A percentile compares a stretch with the other conserved stretches of the same genome.
Conservation (phyloP, 2,329 filamentous ascomycete genomes). For the Cercospora brassicicola region DNA sequence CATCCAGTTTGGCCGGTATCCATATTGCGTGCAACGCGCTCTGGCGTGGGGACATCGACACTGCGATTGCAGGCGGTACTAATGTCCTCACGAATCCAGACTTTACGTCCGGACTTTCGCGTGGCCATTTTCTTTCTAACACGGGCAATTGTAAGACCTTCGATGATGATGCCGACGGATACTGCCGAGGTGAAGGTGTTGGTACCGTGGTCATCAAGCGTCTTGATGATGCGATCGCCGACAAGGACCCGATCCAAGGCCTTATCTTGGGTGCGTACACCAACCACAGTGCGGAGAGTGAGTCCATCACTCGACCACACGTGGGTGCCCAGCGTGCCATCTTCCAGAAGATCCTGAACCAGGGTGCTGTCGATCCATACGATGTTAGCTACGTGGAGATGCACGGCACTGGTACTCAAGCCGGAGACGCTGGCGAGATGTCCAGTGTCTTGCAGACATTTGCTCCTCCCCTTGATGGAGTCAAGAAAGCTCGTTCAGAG, state of each 20-base stretch:
- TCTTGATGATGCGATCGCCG: neutral
- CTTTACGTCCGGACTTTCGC: neutral
- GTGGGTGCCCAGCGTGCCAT: constrained; percentile 21
- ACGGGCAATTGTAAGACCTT: neutral
- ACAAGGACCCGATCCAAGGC: neutral
- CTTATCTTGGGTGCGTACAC: neutral
- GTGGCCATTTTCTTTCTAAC: neutral
- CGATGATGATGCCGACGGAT: neutral
- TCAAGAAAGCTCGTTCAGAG: neutral
- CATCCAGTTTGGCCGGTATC: neutral
- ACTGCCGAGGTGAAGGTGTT: neutral
- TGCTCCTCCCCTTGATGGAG: neutral
- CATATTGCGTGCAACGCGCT: neutral
- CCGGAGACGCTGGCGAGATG: neutral
- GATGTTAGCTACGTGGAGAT: constrained; percentile 4
- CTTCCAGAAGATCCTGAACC: constrained; percentile 14
- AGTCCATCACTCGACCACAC: constrained; percentile 18
- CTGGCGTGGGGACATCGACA: neutral
- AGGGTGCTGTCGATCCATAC: constrained; percentile 1
- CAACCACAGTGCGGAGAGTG: neutral
- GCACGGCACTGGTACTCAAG: neutral
- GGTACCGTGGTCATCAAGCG: neutral
- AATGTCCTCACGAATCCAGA: neutral
- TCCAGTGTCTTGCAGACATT: neutral
- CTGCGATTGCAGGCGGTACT: neutral